Evolutionary conservation across 495 filamentous ascomycete species (phyloP).

Genomic region (Talaromyces trachyspermus): DNA sequence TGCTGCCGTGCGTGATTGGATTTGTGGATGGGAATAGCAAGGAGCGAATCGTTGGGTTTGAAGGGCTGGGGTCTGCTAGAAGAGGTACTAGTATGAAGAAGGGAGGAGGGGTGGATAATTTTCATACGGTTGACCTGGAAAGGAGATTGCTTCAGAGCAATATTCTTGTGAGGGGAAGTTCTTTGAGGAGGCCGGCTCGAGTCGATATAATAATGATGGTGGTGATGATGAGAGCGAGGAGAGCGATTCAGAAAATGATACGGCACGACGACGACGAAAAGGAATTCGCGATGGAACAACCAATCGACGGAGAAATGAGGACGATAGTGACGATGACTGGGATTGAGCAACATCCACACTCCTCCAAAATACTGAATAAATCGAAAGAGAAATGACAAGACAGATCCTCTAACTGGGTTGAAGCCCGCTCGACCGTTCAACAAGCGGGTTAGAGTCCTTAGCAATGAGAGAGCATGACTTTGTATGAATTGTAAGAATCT

Average conservation of each 20-base stretch:
- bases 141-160: slow-evolving; percentile 50
- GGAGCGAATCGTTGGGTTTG: slow-evolving; percentile 69
- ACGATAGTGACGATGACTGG: slow-evolving; percentile 59
- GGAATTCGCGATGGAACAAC: slow-evolving; percentile 41
- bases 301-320: slow-evolving; percentile 18
- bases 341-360: slow-evolving; percentile 37
- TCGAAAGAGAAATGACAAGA: too few relatives aligned
- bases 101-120: slow-evolving; percentile 48
- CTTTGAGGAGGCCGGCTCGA: slow-evolving; percentile 33
- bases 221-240: slow-evolving; percentile 21
- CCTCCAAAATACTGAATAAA: neutral
- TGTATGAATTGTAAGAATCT: too few relatives aligned
- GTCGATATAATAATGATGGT: slow-evolving; percentile 16
- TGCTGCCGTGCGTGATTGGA: slow-evolving; percentile 68
- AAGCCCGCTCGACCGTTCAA: too few relatives aligned
- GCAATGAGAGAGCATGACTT: too few relatives aligned
- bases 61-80: slow-evolving; percentile 56
- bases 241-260: slow-evolving; percentile 23
- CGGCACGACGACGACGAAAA: too few relatives aligned
- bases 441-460: too few relatives aligned
- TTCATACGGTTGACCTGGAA: slow-evolving; percentile 58
- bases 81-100: slow-evolving; percentile 28
- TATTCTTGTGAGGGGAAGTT: slow-evolving; percentile 51
- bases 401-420: too few relatives aligned
- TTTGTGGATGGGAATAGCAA: slow-evolving; percentile 62